Evolutionary conservation across 2,329 filamentous ascomycete species (phyloP), one percentile per base, ranked within the genome.

Genomic region (Penicillium paneum): DNA sequence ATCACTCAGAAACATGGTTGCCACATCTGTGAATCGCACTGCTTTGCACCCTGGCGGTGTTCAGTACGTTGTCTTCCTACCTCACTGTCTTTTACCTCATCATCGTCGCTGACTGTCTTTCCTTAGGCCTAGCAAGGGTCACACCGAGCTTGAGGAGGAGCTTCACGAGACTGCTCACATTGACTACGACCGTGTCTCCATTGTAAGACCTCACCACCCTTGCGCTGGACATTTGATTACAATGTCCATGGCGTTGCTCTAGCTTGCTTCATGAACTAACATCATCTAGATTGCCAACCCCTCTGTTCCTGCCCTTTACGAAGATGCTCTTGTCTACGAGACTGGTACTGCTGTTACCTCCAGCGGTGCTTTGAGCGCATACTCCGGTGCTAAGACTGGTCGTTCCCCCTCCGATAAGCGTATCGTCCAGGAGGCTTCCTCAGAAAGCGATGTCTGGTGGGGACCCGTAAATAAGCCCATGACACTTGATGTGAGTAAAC

Each of bases 401-500:
- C 91, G 94, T 64, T 99, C 94, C 59, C 94, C 94, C 24, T 87
- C 90, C 52, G 94, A 99, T 80, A 99, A 99, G 87, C 88, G 94
- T 75, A 90, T 99, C 72, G 94, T 99, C 72, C 86, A 95, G 80
- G 94, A 99, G 77, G 80, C 87, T 56, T 81, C 85, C 60, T 97
- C 94, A 62, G 87, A 96, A 76, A 87, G 94, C 54, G 86, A 99
- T 58, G 84, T 99, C 71, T 99, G 94, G 94, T 97, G 94, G 94
- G 94, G 94, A 70, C 93, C 94, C 53, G 94, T 99, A 66, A 99
- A 99, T 84, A 97, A 97, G 85, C 90, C 93, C 73, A 99, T 99
- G 94, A 87, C 85, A 65, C 85, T 91, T 68, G 92, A 97, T 76
- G 94, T 97, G 88, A 86, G 90, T 55, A 29, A 58, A 54, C 49